Base-by-base conservation (phyloP, 257 asterid genomes). In the Capsicum baccatum region DNA sequence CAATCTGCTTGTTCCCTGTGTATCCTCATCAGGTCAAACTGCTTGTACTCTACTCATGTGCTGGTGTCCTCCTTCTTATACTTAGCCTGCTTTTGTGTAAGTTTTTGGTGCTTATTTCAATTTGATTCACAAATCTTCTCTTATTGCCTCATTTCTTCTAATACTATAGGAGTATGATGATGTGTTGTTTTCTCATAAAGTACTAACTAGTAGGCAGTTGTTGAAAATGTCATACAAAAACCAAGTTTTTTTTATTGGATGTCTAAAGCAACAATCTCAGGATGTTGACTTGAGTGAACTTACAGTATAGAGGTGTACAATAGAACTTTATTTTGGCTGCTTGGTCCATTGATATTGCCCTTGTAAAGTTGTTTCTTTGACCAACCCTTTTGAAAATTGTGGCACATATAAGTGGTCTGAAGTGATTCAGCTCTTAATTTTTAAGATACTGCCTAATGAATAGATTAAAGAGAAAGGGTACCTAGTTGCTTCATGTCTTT, bases 1-100 rank as follows among this genome's bases (percentile, higher is more conserved):
- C 99, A 35, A 97, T 97, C 89, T 97, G 99, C 90, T 90, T 97
- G 91, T 97, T 97, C 88, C 99, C 99, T 86, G 97, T 97, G 83
- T 97, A 97, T 92, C 99, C 99, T 47, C 98, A 95, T 87, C 90
- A 89, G 84, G 95, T 94, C 93, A 97, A 97, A 92, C 92, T 95
- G 68, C 83, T 94, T 83, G 94, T 97, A 82, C 98, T 97, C 89
- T 97, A 97, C 94, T 84, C 93, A 70, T 97, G 99, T 84, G 99
- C 99, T 14, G 96, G 98, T 63, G 87, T 95, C 85, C 94, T 97
- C 90, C 98, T 97, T 83, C 91, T 97, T 44, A 95, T 97, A 85
- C 94, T 94, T 74, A 90, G 95, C 92, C 85, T 97, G 83, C 98
- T 97, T 85, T 84, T 85, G 35, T 60, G 99, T 97, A 91, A 89